phyloP scores from a whole-genome alignment of 1,139 yeast species.

The Zygosaccharomyces pseudobailii region DNA sequence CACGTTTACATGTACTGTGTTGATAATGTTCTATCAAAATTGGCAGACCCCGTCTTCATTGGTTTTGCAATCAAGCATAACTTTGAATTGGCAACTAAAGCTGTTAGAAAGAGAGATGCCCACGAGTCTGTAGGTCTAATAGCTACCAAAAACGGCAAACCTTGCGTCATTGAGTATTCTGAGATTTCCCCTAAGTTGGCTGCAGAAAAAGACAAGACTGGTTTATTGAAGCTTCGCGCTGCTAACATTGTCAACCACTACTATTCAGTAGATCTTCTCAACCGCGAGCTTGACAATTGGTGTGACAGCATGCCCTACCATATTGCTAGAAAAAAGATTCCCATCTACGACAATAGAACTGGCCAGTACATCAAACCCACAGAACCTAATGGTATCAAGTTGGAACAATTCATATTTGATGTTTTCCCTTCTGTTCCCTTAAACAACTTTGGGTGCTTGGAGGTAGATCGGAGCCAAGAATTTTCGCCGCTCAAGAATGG shows the following conservation, averaged over 20 bases:
- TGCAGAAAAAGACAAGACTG: constrained; percentile 52
- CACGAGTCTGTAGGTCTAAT: constrained; percentile 88
- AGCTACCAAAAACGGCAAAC: constrained; percentile 65
- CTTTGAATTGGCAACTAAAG: constrained; percentile 85
- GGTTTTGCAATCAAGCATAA: constrained; percentile 72
- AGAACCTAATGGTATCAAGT: constrained; percentile 82
- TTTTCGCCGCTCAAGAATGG: constrained; percentile 95
- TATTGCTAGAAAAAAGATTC: constrained; percentile 87
- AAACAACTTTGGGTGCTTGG: constrained; percentile 82
- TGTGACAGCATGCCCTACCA: constrained; percentile 78
- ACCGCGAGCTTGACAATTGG: constrained; percentile 63
- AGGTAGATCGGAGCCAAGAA: constrained; percentile 79
- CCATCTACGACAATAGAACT: constrained; percentile 44
- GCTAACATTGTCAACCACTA: constrained; percentile 98
- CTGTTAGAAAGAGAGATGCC: constrained; percentile 88
- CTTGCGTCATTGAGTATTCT: constrained; percentile 93
- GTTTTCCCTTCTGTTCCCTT: constrained; percentile 79
- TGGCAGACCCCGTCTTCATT: constrained; percentile 89
- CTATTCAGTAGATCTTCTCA: constrained; percentile 72
- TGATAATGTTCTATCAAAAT: constrained; percentile 85
- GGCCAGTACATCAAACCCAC: constrained; percentile 56
- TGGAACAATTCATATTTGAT: constrained; percentile 96
- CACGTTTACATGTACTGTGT: constrained; percentile 97
- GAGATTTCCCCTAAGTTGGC: constrained; percentile 79
- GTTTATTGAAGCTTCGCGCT: constrained; percentile 72